These are phyloP conservation scores for Condylostoma magnum DNA, from an alignment of 169 alveolate genomes.

Conservation along the genomic window DNA sequence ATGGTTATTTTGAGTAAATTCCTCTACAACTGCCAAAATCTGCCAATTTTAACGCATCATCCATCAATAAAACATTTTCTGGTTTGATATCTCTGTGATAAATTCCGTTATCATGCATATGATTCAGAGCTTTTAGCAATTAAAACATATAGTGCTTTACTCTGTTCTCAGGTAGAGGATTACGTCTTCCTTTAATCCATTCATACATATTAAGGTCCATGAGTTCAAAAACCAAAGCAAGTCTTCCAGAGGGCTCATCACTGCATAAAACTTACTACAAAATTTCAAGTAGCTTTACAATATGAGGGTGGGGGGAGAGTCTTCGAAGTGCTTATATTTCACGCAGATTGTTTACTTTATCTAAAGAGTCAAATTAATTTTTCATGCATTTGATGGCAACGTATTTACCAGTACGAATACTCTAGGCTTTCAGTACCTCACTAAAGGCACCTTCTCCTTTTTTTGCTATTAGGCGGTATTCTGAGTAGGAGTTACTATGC, in stretches of 20 bases:
- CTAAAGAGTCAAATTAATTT: slow-evolving; percentile 57
- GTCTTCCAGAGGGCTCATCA: slow-evolving; percentile 88
- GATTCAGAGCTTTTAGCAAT: slow-evolving; percentile 83
- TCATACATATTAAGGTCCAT: slow-evolving; percentile 88
- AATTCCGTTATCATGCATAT: slow-evolving; percentile 90
- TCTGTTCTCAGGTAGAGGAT: slow-evolving; percentile 71
- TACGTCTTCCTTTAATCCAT: slow-evolving; percentile 78
- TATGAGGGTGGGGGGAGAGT: slow-evolving; percentile 79
- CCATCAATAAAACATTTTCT: slow-evolving; percentile 83
- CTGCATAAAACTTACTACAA: slow-evolving; percentile 50
- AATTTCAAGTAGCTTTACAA: slow-evolving; percentile 83
- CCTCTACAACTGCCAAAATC: slow-evolving; percentile 90
- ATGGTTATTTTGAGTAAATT: slow-evolving; percentile 84
- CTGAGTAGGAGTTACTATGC: slow-evolving; percentile 22
- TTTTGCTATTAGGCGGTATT: slow-evolving; percentile 78
- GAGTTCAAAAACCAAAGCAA: slow-evolving; percentile 88
- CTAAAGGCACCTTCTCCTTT: slow-evolving; percentile 91
- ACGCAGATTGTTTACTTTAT: slow-evolving; percentile 72
- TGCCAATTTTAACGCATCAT: slow-evolving; percentile 82
- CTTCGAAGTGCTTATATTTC: slow-evolving; percentile 86
- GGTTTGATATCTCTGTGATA: slow-evolving; percentile 91
- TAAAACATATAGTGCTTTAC: slow-evolving; percentile 75
- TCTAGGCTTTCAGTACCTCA: slow-evolving; percentile 83
- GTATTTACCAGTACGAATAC: slow-evolving; percentile 78
- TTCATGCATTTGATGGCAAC: slow-evolving; percentile 91